Conservation (phyloP, 176 grass and related monocot species). For the Triticum timopheevii region DNA sequence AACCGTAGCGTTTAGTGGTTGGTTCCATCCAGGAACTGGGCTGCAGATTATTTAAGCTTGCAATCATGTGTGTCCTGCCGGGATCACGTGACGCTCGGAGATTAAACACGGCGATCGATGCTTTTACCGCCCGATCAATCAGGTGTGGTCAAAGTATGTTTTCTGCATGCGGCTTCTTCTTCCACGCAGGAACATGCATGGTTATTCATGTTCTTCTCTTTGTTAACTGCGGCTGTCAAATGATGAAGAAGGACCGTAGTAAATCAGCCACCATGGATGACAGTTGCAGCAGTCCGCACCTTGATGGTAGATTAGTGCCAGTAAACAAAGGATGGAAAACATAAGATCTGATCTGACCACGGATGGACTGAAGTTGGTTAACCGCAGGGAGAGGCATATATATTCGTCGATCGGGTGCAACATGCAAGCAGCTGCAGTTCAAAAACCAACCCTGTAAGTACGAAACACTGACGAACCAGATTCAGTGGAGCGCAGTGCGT, state of each 20-base stretch:
- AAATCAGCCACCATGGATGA: not conserved
- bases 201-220: not conserved
- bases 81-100: constrained; percentile 30
- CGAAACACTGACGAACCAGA: not conserved
- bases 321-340: not conserved
- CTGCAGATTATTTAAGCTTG: not conserved
- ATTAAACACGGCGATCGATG: not conserved
- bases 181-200: not conserved
- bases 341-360: not conserved
- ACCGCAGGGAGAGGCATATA: too few species aligned
- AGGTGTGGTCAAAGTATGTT: not conserved
- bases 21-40: not conserved
- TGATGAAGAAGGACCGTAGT: not conserved
- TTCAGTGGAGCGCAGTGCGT: not conserved
- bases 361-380: not conserved
- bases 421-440: not conserved
- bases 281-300: not conserved
- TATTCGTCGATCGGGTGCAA: not conserved
- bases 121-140: constrained; percentile 12
- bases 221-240: not conserved
- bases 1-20: constrained; percentile 5
- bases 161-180: not conserved
- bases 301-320: not conserved
- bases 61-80: constrained; percentile 7
- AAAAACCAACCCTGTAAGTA: not conserved